Evolutionary conservation across 164 flowering plant genomes (phyloP), one percentile per base, ranked within the genome.

Genomic region (Akebia trifoliata): DNA sequence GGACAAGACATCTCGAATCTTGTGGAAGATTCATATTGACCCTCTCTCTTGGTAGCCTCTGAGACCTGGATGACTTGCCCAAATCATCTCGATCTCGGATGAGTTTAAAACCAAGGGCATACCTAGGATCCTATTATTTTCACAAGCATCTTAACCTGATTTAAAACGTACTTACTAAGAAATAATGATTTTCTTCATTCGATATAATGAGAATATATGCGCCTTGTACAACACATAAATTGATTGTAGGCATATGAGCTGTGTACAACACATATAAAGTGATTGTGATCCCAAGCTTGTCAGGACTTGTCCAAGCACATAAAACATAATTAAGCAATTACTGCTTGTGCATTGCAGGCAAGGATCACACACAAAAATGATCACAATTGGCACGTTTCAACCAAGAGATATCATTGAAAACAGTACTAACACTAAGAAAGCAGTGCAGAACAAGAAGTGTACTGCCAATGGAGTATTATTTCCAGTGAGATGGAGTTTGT

Each of bases 401-500:
- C 6, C 43, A n/a, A 7, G 43, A 39, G 6, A 11, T 6, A 39
- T 11, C n/a, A 39, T 39, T 39, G 5, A 39, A 18, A 11, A 1
- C 12, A 39, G 22, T 17, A 5, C 7, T 2, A n/a, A n/a, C n/a
- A 46, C 8, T 14, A 5, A 22, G 9, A 53, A 37, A 53, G 57
- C 0, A 1, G 2, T 12, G n/a, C n/a, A 29, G 50, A n/a, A 18
- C 8, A 44, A 28, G 8, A 42, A 12, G 17, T 31, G 24, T 81
- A 87, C 98, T 80, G 88, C 82, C 40, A 90, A 56, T 38, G 96
- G 87, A 20, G 95, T 93, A 55, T 72, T 61, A 1, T 69, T 64
- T 60, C 83, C 87, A 1, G 96, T 86, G 50, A 86, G 76, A 61
- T 87, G 73, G 55, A 94, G 89, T 62, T 94, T 90, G 79, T 94